Base-by-base conservation (phyloP, 371 early-diverging fungal species). In the Smittium culicis region DNA sequence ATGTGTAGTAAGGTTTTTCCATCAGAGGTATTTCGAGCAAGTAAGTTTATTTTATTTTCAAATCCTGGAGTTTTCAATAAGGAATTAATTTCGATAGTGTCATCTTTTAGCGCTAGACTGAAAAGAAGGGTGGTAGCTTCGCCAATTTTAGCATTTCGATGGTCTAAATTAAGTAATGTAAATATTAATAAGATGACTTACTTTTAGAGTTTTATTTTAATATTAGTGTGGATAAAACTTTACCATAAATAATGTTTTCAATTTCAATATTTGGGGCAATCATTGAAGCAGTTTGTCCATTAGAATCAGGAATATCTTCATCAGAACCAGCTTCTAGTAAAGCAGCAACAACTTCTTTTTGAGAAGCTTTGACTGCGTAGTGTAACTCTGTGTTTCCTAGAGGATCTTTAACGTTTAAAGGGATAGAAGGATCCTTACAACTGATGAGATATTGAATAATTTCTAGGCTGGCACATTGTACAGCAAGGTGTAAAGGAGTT, bases 381-480 rank as follows among this genome's bases (percentile, higher is more conserved):
- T 86, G 87, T 45, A 86, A 73, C 24, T 83, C 79, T 0, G 87
- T 86, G 66, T 79, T 81, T 17, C 86, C 86, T 30, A 80, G 70
- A 54, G 67, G 68, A 67, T 86, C 86, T 0, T 68, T 61, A 0
- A 68, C 67, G 34, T 78, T 69, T 11, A 78, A 58, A 1, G 77
- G 77, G 29, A 74, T 62, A 2, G 27, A 30, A 1, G 68, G 73
- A 1, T 35, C 33, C 30, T 62, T 64, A 5, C 66, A 61, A 17
- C 73, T 68, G n/a, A 81, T 65, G 20, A 81, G 66, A 11, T 71
- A 63, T n/a, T 70, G 55, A 1, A 80, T 66, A 24, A 76, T 68
- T 59, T 77, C 71, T 56, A 66, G 69, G 69, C 70, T 71, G 20
- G 84, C 82, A 57, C 81, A 83, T 65, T 79, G 80, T 30, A 80